Conservation (phyloP, 1,139 yeast species). For the Schwanniomyces etchellsii region DNA sequence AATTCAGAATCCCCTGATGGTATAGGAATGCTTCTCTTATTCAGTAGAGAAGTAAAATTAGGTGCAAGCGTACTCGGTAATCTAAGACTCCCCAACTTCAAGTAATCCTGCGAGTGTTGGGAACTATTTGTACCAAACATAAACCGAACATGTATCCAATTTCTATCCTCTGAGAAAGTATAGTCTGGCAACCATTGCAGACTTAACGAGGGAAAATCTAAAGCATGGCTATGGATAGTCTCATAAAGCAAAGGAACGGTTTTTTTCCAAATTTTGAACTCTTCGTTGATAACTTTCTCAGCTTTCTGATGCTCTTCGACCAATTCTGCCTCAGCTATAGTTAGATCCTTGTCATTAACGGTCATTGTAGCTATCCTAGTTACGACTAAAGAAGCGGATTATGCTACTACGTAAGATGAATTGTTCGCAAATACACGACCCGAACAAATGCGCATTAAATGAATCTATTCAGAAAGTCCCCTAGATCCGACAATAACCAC, state of each 20-base stretch:
- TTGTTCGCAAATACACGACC: not conserved
- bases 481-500: too few relatives aligned
- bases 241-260: conserved; percentile 88
- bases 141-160: conserved; percentile 34
- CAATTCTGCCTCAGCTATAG: conserved; percentile 26
- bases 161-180: conserved; percentile 26
- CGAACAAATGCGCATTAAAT: not conserved
- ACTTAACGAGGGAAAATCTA: conserved; percentile 56
- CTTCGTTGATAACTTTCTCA: conserved; percentile 55
- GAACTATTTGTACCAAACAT: conserved; percentile 46
- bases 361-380: conserved; percentile 3
- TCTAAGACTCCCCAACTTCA: conserved; percentile 41
- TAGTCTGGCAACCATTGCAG: conserved; percentile 45
- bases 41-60: conserved; percentile 18
- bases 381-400: not conserved
- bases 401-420: not conserved
- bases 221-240: conserved; percentile 62
- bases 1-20: conserved; percentile 10
- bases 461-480: not conserved
- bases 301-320: conserved; percentile 40
- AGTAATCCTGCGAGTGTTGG: conserved; percentile 32
- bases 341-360: conserved; percentile 10
- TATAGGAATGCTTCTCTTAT: conserved; percentile 16
- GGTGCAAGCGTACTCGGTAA: conserved; percentile 49
- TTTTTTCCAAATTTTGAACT: conserved; percentile 92